Evolutionary conservation across 495 filamentous ascomycete genomes (phyloP), one percentile per base, ranked within the genome.

Genomic region (Xylaria longipes): DNA sequence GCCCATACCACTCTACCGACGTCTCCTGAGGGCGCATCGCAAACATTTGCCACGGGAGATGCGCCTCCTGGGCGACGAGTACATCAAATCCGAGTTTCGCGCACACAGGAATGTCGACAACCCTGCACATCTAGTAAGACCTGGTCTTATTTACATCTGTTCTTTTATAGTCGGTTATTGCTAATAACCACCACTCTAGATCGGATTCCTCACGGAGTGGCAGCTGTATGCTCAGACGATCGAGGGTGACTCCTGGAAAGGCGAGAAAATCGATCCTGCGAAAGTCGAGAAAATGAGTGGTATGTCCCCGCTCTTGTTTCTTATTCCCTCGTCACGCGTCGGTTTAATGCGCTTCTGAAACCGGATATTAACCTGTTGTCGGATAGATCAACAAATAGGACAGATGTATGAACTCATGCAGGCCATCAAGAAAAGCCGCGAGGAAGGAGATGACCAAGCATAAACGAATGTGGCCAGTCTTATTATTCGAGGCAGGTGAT

Each of bases 191-290:
- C 0, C 65, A 4, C 22, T 43, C 46, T 67, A 97, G 94, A 92
- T 98, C 73, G 96, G 96, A 4, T 99, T 99, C 78, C 84, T 98
- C 75, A 95, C 92, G 0, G 94, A 98, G 81, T 99, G 96, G 96
- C 96, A 98, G 78, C 80, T 92, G 39, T 99, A 98, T 77, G 95
- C 93, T 12, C 95, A 99, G 80, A 88, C 91, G 73, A 77, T 99
- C 22, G 96, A 98, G 75, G 94, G 94, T 0, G 91, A 97, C 52
- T 79, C 86, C 0, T 98, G 96, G 95, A 81, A 82, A 45, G 94
- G 90, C 0, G 93, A 91, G 69, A 92, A 89, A 75, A 79, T 97
- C 78, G 94, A 98, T 60, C 85, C 86, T 68, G 83, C 80, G 12
- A 96, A 95, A 82, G 80, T 97, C 68, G 91, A 93, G 68, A 98